phyloP scores from a whole-genome alignment of 2,329 filamentous ascomycete genomes.

The Juglanconis juglandina region DNA sequence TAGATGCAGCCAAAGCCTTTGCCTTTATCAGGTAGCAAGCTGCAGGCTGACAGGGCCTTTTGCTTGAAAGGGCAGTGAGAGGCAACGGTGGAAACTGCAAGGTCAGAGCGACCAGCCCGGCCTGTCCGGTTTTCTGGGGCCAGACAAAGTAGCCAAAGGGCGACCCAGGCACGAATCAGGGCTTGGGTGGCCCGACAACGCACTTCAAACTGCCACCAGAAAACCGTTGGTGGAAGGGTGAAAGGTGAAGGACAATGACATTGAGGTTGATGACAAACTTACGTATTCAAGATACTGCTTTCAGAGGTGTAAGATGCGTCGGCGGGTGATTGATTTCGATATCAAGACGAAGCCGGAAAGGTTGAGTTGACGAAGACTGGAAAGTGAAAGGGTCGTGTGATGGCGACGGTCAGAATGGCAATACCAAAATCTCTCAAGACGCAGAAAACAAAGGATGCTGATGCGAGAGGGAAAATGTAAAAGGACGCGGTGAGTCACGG shows the following conservation, averaged over 20 bases:
- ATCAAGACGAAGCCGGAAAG: background rate
- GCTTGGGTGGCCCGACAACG: too few relatives aligned
- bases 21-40: background rate
- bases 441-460: background rate
- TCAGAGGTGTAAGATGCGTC: background rate
- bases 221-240: too few relatives aligned
- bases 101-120: background rate
- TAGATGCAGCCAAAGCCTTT: background rate
- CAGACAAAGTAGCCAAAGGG: too few relatives aligned
- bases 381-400: background rate
- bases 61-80: background rate
- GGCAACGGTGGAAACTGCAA: background rate
- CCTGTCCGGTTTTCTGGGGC: background rate
- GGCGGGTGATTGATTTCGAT: background rate
- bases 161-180: too few relatives aligned
- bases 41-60: background rate
- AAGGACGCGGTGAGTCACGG: background rate
- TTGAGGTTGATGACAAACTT: background rate
- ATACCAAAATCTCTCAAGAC: conserved; percentile 3
- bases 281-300: conserved; percentile 5
- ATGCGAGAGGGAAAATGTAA: background rate
- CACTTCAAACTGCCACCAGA: too few relatives aligned
- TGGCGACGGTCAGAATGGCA: background rate
- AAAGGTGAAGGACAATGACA: background rate
- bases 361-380: background rate